Conservation (phyloP, 371 early-diverging fungal species). For the Umbelopsis sp. region DNA sequence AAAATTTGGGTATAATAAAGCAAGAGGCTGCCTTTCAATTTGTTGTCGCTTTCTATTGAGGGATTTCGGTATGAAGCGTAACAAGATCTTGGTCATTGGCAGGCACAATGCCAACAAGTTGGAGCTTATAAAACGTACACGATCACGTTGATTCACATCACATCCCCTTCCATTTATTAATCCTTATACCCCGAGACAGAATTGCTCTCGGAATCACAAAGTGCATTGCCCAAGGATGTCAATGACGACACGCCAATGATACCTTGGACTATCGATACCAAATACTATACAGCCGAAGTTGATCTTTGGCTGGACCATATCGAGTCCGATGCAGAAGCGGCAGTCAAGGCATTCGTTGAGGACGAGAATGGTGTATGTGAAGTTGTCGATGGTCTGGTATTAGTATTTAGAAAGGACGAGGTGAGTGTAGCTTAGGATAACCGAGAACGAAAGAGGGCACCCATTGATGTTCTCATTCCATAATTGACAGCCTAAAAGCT, state of each 20-base stretch:
- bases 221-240: constrained; percentile 25
- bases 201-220: constrained; percentile 31
- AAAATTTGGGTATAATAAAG: not conserved
- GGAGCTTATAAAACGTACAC: constrained; percentile 55
- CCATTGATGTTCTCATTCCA: not conserved
- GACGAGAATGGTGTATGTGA: constrained; percentile 55
- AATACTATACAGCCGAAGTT: constrained; percentile 74
- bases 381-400: constrained; percentile 71
- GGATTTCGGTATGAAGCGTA: constrained; percentile 30
- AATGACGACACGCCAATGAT: constrained; percentile 55
- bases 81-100: constrained; percentile 67
- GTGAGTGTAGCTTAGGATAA: constrained; percentile 24
- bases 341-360: constrained; percentile 45
- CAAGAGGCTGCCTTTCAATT: not conserved
- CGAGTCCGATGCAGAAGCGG: constrained; percentile 35
- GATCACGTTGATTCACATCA: not conserved
- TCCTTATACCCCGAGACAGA: constrained; percentile 26
- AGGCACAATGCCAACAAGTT: constrained; percentile 48
- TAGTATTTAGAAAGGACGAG: constrained; percentile 61
- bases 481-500: constrained; percentile 46
- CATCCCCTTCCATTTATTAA: constrained; percentile 22
- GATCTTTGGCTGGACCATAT: constrained; percentile 69
- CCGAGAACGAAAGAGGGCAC: no score
- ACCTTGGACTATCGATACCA: constrained; percentile 68
- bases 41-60: not conserved